Conservation (phyloP, 1,284 basidiomycete species). For the Pseudozyma hubeiensis region DNA sequence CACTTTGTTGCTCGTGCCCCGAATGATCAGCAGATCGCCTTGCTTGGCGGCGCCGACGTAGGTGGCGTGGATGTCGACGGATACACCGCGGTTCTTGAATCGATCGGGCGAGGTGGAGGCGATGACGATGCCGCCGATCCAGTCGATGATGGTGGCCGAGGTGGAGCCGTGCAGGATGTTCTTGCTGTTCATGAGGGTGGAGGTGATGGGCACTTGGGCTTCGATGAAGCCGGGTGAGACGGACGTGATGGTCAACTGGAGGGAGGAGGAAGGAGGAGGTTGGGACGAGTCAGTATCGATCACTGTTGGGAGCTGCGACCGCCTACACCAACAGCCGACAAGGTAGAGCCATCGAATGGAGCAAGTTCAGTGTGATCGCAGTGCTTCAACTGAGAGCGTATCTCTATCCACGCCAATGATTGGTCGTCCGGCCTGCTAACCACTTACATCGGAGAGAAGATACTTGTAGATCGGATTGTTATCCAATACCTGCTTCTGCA, state of each 20-base stretch:
- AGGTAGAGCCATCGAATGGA: no score
- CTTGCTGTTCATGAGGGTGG: conserved; percentile 50
- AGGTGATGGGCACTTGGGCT: conserved; percentile 41
- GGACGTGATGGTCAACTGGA: conserved; percentile 33
- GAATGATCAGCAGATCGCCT: conserved; percentile 51
- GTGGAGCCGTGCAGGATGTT: conserved; percentile 56
- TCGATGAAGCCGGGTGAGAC: conserved; percentile 33
- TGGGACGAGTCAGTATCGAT: not conserved
- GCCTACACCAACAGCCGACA: no score
- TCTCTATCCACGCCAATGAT: no score
- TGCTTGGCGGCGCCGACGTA: conserved; percentile 50
- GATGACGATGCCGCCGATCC: conserved; percentile 55
- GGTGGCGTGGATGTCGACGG: conserved; percentile 53
- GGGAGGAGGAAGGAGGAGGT: not conserved
- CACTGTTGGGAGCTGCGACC: no score
- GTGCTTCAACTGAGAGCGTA: no score
- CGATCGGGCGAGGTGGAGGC: conserved; percentile 39
- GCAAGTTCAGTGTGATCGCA: no score
- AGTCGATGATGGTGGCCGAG: conserved; percentile 55
- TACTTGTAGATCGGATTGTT: conserved; percentile 55
- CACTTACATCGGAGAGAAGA: conserved; percentile 45
- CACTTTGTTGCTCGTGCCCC: conserved; percentile 45
- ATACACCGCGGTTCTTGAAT: conserved; percentile 44
- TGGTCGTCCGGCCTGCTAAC: no score
- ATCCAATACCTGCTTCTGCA: conserved; percentile 42